phyloP scores from a whole-genome alignment of 177 flowering plant species.

The Vitis hybrid region DNA sequence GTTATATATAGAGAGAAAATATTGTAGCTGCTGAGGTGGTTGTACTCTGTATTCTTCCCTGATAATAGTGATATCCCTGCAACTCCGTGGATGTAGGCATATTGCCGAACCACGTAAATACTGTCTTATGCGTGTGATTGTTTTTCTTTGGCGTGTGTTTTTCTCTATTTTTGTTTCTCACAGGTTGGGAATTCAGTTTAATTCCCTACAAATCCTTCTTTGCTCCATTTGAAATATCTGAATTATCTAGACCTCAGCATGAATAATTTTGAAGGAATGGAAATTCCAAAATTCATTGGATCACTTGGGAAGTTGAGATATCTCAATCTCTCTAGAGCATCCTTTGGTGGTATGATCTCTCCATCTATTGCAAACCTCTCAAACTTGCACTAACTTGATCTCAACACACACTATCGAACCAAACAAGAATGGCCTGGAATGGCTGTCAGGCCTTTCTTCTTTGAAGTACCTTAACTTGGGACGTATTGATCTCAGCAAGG shows the following conservation, averaged over 20 bases:
- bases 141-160: too few relatives aligned
- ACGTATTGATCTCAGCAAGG: constrained; percentile 1
- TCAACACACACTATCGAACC: neutral
- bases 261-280: constrained; percentile 13
- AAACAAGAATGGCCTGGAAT: neutral
- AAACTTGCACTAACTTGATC: constrained; percentile 15
- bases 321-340: constrained; percentile 14
- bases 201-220: neutral
- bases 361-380: constrained; percentile 16
- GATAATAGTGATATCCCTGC: too few relatives aligned
- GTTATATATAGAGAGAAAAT: too few relatives aligned
- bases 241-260: constrained; percentile 14
- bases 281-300: constrained; percentile 18
- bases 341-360: constrained; percentile 12
- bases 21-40: too few relatives aligned
- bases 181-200: too few relatives aligned
- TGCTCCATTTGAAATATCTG: constrained; percentile 13
- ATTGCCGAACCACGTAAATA: too few relatives aligned
- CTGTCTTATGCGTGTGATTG: too few relatives aligned
- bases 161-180: too few relatives aligned
- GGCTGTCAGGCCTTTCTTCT: constrained; percentile 13
- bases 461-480: constrained; percentile 14
- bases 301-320: constrained; percentile 6
- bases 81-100: too few relatives aligned
- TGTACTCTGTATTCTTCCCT: too few relatives aligned